Evolutionary conservation across 2,329 filamentous ascomycete genomes (phyloP).

Genomic region (Herpotrichia juniperi): DNA sequence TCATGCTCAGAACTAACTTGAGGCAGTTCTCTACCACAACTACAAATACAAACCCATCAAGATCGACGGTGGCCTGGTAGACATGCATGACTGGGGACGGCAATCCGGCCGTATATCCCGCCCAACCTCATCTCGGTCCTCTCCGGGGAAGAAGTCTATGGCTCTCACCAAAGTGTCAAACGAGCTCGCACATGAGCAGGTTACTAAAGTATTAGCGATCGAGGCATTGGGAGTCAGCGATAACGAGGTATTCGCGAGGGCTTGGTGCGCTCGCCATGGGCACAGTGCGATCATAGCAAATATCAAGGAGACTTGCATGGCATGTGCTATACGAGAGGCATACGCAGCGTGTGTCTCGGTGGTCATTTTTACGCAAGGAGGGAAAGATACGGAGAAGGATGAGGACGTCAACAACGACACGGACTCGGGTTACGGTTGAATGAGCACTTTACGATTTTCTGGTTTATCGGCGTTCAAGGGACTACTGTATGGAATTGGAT

Average conservation of each 20-base stretch:
- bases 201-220: constrained; percentile 72
- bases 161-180: constrained; percentile 25
- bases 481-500: too few relatives aligned
- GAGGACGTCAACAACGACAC: constrained; percentile 26
- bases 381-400: constrained; percentile 54
- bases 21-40: constrained; percentile 70
- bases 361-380: constrained; percentile 65
- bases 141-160: constrained; percentile 35
- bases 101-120: constrained; percentile 39
- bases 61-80: constrained; percentile 67
- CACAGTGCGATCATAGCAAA: constrained; percentile 74
- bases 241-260: constrained; percentile 76
- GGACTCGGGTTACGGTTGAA: not conserved
- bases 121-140: constrained; percentile 38
- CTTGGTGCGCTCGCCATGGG: constrained; percentile 80
- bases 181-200: constrained; percentile 37
- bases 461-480: not conserved
- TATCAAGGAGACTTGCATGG: constrained; percentile 71
- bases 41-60: constrained; percentile 66
- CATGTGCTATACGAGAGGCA: constrained; percentile 76
- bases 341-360: constrained; percentile 76
- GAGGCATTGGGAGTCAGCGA: constrained; percentile 76
- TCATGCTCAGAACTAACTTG: constrained; percentile 13
- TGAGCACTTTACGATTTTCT: not conserved
- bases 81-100: constrained; percentile 68